Conservation (phyloP, 2,329 filamentous ascomycete species). For the Aspergillus quadrilineatus region DNA sequence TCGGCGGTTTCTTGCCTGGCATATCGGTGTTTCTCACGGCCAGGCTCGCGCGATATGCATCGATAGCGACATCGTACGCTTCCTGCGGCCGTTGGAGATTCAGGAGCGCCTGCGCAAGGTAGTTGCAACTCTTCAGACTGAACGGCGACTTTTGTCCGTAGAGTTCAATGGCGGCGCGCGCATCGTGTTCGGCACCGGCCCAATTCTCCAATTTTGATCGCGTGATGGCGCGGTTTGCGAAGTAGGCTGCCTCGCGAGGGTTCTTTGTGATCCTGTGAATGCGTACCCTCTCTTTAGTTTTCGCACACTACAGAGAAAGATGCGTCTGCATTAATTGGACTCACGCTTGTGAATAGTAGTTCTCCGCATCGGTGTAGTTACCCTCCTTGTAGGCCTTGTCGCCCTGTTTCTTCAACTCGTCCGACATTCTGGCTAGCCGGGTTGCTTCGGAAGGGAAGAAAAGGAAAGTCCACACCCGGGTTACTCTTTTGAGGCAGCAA, state of each 20-base stretch:
- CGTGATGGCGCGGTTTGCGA: slow-evolving; percentile 85
- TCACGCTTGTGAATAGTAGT: slow-evolving; percentile 49
- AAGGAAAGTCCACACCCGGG: neutral
- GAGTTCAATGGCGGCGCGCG: slow-evolving; percentile 70
- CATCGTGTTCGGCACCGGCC: slow-evolving; percentile 75
- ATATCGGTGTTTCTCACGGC: slow-evolving; percentile 55
- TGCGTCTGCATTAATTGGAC: neutral
- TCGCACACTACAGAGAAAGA: neutral
- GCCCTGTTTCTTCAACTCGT: slow-evolving; percentile 45
- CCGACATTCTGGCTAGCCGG: slow-evolving; percentile 28
- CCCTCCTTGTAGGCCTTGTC: slow-evolving; percentile 48
- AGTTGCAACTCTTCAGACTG: slow-evolving; percentile 80
- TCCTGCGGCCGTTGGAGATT: slow-evolving; percentile 68
- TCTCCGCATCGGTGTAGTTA: slow-evolving; percentile 47
- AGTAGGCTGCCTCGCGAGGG: slow-evolving; percentile 72
- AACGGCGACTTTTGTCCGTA: slow-evolving; percentile 49
- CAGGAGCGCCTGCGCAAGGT: slow-evolving; percentile 81
- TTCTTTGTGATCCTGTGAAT: slow-evolving; percentile 69
- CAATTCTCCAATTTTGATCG: slow-evolving; percentile 72
- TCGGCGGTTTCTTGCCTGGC: neutral
- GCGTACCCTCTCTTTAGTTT: neutral
- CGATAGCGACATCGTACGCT: slow-evolving; percentile 67
- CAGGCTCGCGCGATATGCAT: slow-evolving; percentile 71
- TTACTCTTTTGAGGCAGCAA: slow-evolving; percentile 4
- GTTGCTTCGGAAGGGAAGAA: neutral